Base-by-base conservation (phyloP, 2,329 filamentous ascomycete genomes). In the Aspergillus sp. region DNA sequence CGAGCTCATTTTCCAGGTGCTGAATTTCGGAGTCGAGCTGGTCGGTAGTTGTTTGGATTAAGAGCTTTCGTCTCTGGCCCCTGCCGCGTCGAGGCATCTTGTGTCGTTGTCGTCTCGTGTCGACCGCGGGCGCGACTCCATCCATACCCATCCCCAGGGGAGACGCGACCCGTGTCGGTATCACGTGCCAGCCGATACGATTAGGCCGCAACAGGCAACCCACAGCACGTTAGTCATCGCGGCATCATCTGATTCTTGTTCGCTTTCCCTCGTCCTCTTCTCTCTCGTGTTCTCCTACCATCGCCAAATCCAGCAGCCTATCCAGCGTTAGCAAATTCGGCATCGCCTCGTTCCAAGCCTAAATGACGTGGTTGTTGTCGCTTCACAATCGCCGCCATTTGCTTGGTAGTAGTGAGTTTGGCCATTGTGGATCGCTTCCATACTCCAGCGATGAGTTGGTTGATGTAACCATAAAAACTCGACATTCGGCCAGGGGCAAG, bases 1-100 rank as follows among this genome's bases (percentile, higher is more conserved):
- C 47, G 24, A 61, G 46, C 14, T 59, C 54, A 18, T 61, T 50
- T 32, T 50, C 42, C 16, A 59, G 14, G 4, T 20, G n/a, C 9
- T 24, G 52, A n/a, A 61, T 53, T 20, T 58, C 12, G 20, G 51
- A 7, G 12, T 53, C 36, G 2, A 12, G 3, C 26, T 39, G 10
- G n/a, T 20, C n/a, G 4, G 24, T 36, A n/a, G 6, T 45, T 12
- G 18, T 11, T 18, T 29, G 49, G n/a, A 16, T 10, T 24, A 29
- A 6, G 9, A 7, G 6, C 2, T 29, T 29, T 29, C 26, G 26
- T 29, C 7, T 29, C 26, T 29, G 7, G 26, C 26, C 26, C 7
- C 7, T 29, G 6, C 26, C 26, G 26, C 26, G 26, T 29, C 6
- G 7, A 29, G 26, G 6, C 26, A 29, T 9, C 26, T 9, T 29